Base-by-base conservation (phyloP, 2,329 filamentous ascomycete genomes). In the Paecilomyces variotii region DNA sequence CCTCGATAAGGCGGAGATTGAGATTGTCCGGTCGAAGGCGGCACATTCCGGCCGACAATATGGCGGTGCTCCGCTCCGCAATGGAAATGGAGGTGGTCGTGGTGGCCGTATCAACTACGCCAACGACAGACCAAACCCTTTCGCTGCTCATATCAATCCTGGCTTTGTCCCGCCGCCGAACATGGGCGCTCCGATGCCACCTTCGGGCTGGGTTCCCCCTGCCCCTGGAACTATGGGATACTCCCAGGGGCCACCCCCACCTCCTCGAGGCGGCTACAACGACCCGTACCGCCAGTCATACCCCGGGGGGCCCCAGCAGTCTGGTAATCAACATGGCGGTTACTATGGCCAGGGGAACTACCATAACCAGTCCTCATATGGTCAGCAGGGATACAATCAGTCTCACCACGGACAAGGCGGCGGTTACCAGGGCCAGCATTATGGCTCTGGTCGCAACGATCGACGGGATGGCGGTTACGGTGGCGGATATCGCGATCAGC, bases 1-100 rank as follows among this genome's bases (percentile, higher is more conserved):
- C 9, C 83, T 99, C 0, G 88, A 89, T 59, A 82, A 84, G 34
- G 84, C 83, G 59, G 92, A 97, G 68, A 85, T 93, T 57, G 87
- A 92, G 63, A 81, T 83, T 6, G 83, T 92, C 51, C 85, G 86
- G 69, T 81, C 82, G 56, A 87, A 88, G 70, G 79, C 87, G 34
- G 79, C 83, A 57, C 82, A 84, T 60, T 80, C 82, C 25, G 87
- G 90, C n/a, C 83, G 90, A 56, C 84, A 82, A 54, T 85, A 85
- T 66, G 88, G 89, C 11, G 89, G 89, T 35, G 87, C 81, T 4
- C 86, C 86, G 19, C 78, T 89, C 53, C 72, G 75, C 59, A 77
- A 76, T 61, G 72, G 74, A 12, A 74, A 77, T 57, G 73, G 76
- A 56, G 65, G 65, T 53, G 72, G 80, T 59, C 68, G 73, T 59